Evolutionary conservation across 202 grass and related monocot genomes (phyloP), one percentile per base, ranked within the genome.

Genomic region (Panicum hallii): DNA sequence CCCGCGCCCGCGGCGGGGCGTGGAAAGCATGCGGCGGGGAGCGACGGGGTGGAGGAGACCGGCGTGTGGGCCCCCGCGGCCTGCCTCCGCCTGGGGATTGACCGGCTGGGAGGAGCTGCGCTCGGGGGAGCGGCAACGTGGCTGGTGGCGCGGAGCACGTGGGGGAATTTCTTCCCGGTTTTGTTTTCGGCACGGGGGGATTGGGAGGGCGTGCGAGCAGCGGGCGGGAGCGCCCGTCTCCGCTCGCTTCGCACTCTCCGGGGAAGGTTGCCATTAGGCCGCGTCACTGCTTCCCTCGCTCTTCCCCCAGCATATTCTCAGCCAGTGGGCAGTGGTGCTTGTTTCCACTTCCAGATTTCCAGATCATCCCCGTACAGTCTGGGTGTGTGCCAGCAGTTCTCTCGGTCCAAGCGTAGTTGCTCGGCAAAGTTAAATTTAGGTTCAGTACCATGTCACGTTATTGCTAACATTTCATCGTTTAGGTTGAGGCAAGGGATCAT

Each of bases 21-120:
- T 80, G 88, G 69, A 81, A 82, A 86, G 82, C 87, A 63, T 81
- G 82, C n/a, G 74, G 16, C 8, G 45, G 4, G 2, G 73, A 47
- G 15, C 19, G 40, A 45, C 45, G 32, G 32, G 32, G 32, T 32
- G 22, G 28, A 44, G 79, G 47, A 67, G 63, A 11, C 83, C 78
- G 72, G 4, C 81, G 28, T 75, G 80, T 70, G 89, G 80, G 52
- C 76, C 75, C 30, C 16, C 16, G 65, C 26, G 26, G 26, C 26
- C 1, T 26, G 26, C 26, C 26, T 26, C 26, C 26, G 26, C 26
- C 26, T 26, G 26, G 26, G 26, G 26, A 26, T 26, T 26, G 26
- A 26, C 26, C 26, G 4, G 14, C 49, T 44, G 45, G 4, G 47
- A 48, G 11, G 47, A 48, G 47, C 11, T 11, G 47, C 47, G 47